phyloP scores from a whole-genome alignment of 139 green algal genomes.

The Micromonas pusilla region DNA sequence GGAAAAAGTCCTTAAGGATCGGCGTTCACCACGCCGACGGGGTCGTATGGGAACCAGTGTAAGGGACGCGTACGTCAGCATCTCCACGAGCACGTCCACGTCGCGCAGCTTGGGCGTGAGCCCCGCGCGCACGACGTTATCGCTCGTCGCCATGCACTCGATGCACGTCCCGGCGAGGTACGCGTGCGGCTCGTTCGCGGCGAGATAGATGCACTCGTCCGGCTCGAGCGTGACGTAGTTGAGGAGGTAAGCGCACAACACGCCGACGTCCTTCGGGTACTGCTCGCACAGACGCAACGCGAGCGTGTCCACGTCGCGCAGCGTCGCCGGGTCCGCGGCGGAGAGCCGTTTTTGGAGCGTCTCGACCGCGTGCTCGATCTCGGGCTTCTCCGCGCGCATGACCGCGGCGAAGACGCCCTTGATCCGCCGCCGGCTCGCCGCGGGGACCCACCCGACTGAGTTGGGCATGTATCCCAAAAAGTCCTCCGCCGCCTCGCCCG shows the following conservation, averaged over 20 bases:
- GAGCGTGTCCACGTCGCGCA: conserved; percentile 61
- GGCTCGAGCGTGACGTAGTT: conserved; percentile 58
- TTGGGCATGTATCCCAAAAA: no score
- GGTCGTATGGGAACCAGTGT: no score
- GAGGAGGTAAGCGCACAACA: conserved; percentile 86
- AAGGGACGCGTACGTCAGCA: conserved; percentile 77
- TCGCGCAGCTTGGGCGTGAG: conserved; percentile 91
- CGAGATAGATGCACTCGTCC: conserved; percentile 74
- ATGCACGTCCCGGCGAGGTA: conserved; percentile 66
- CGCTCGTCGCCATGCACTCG: conserved; percentile 88
- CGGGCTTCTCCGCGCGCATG: conserved; percentile 59
- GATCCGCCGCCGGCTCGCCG: conserved; percentile 24
- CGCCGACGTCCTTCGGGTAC: conserved; percentile 86
- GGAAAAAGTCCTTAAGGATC: no score
- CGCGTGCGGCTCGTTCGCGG: conserved; percentile 93
- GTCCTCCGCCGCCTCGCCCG: conserved; percentile 10
- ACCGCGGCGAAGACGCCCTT: conserved; percentile 64
- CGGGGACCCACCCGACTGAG: no score
- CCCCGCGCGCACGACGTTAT: conserved; percentile 95
- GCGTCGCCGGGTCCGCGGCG: not conserved
- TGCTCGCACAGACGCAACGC: conserved; percentile 75
- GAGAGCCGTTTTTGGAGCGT: conserved; percentile 37
- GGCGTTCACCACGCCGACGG: no score
- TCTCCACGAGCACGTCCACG: conserved; percentile 68
- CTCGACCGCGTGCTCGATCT: conserved; percentile 40